Evolutionary conservation across 805 yeast species (phyloP).

Genomic region (Pichia exigua): DNA sequence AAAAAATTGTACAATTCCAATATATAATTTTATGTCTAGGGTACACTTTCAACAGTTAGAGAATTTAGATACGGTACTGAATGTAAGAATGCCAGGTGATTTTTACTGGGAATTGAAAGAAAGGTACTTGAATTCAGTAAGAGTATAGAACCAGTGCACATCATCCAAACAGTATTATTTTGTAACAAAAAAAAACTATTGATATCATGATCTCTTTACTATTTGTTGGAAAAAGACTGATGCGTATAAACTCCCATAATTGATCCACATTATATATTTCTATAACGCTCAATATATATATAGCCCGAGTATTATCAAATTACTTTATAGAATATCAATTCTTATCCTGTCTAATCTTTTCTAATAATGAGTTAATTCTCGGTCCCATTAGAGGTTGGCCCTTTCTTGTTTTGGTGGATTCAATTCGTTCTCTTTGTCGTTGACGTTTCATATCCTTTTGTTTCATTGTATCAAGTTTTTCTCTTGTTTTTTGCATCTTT

Average conservation of each 20-base stretch:
- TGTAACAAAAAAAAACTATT: not conserved
- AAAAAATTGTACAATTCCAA: not conserved
- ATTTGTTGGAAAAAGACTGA: too few species aligned
- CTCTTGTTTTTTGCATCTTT: slow-evolving; percentile 32
- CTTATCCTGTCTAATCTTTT: slow-evolving; percentile 50
- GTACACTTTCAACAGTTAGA: not conserved
- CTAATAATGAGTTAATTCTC: slow-evolving; percentile 67
- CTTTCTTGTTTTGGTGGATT: slow-evolving; percentile 45
- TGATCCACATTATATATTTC: not conserved
- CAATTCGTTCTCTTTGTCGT: slow-evolving; percentile 34
- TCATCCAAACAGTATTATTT: too few species aligned
- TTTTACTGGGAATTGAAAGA: not conserved
- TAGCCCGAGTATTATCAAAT: not conserved
- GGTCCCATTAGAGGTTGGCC: slow-evolving; percentile 96
- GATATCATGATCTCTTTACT: not conserved
- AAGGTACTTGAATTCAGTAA: not conserved
- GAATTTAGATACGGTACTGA: not conserved
- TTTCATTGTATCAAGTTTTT: slow-evolving; percentile 26
- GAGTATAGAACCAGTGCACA: not conserved
- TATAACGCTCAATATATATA: not conserved
- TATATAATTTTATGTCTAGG: not conserved
- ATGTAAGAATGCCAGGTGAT: not conserved
- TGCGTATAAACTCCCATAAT: too few species aligned
- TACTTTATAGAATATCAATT: not conserved
- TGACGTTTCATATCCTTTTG: slow-evolving; percentile 37